Conservation (phyloP, 2,329 filamentous ascomycete genomes). For the Colletotrichum sp. region DNA sequence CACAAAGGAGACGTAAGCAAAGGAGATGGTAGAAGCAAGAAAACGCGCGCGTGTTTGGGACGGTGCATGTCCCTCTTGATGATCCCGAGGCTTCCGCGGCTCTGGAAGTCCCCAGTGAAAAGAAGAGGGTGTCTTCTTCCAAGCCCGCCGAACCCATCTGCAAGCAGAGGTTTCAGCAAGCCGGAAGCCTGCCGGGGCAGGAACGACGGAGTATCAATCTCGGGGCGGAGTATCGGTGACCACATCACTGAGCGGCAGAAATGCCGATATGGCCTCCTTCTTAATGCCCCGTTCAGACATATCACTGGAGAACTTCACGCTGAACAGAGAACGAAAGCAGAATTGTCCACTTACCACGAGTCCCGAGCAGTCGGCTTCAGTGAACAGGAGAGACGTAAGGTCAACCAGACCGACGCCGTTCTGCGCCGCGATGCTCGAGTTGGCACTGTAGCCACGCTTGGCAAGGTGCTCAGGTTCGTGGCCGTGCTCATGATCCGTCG, state of each 20-base stretch:
- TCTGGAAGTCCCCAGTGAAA: slow-evolving; percentile 54
- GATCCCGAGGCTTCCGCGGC: slow-evolving; percentile 54
- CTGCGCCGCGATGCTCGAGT: slow-evolving; percentile 71
- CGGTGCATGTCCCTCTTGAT: slow-evolving; percentile 49
- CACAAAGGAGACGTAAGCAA: background rate
- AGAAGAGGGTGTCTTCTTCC: slow-evolving; percentile 36
- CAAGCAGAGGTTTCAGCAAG: slow-evolving; percentile 8
- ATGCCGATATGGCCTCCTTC: slow-evolving; percentile 64
- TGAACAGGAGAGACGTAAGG: slow-evolving; percentile 75
- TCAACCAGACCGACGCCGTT: slow-evolving; percentile 79
- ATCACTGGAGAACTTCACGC: background rate
- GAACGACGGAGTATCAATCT: slow-evolving; percentile 48
- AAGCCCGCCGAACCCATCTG: slow-evolving; percentile 43
- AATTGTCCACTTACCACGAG: slow-evolving; percentile 37
- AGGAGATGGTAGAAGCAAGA: background rate
- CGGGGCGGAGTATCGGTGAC: slow-evolving; percentile 73
- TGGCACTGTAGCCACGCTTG: slow-evolving; percentile 82
- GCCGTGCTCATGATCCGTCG: slow-evolving; percentile 58
- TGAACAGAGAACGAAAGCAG: slow-evolving; percentile 16
- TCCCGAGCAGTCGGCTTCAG: slow-evolving; percentile 65
- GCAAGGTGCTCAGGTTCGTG: slow-evolving; percentile 51
- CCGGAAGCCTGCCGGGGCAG: slow-evolving; percentile 3
- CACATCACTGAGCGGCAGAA: slow-evolving; percentile 54
- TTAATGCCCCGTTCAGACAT: slow-evolving; percentile 45
- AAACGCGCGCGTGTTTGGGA: slow-evolving; percentile 24